These are phyloP conservation scores for Herpetospermum pedunculosum DNA, from an alignment of 306 rosid species.

Conservation along the genomic window DNA sequence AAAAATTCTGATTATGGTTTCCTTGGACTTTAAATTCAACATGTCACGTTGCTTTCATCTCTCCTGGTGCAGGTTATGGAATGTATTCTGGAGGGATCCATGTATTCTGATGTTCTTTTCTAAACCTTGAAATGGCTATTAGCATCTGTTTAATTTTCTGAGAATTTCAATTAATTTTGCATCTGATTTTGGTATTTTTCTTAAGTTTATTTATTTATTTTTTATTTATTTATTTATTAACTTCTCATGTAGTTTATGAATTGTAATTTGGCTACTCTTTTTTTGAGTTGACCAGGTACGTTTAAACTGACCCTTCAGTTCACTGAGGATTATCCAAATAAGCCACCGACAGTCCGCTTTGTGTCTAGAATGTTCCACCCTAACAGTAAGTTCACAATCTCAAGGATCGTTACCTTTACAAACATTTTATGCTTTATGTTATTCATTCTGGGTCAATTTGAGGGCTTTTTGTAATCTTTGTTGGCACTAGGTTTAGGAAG, in stretches of 20 bases:
- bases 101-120: not conserved
- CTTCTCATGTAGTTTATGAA: not conserved
- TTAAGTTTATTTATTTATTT: not conserved
- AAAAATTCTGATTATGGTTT: not conserved
- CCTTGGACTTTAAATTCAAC: not conserved
- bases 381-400: constrained; percentile 52
- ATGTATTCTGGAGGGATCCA: not conserved
- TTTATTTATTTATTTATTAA: not conserved
- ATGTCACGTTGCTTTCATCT: constrained; percentile 1
- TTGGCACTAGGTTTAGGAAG: not conserved
- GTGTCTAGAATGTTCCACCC: constrained; percentile 99
- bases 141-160: not conserved
- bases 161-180: not conserved
- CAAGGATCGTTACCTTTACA: not conserved
- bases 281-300: constrained; percentile 55
- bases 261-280: not conserved
- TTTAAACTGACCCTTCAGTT: constrained; percentile 90
- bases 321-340: constrained; percentile 90
- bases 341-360: constrained; percentile 90
- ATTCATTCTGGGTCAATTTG: not conserved
- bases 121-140: not conserved
- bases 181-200: not conserved
- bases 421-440: not conserved
- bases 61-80: not conserved
- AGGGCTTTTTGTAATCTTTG: not conserved